A percentile compares a stretch with the other conserved stretches of the same genome.
These are phyloP conservation scores for Candida stauntonica DNA, from an alignment of 805 yeast species.

Conservation along the genomic window DNA sequence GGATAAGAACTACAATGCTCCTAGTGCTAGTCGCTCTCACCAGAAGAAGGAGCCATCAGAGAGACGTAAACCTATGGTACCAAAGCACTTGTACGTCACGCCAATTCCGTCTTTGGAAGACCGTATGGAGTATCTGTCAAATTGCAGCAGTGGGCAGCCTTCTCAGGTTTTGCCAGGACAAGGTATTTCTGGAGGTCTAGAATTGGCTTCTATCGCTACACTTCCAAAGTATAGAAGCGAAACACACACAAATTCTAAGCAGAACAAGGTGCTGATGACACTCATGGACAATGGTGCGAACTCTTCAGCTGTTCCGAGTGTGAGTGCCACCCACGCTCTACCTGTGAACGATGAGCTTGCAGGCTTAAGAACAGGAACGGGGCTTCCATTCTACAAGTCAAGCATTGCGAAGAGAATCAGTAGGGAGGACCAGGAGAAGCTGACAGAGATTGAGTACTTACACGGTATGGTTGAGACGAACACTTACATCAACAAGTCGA, in stretches of 20 bases:
- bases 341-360: conserved; percentile 17
- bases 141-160: conserved; percentile 18
- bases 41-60: conserved; percentile 4
- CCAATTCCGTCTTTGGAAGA: conserved; percentile 26
- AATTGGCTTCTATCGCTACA: conserved; percentile 21
- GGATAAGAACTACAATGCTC: conserved; percentile 13
- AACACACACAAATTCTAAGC: conserved; percentile 1
- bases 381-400: conserved; percentile 39
- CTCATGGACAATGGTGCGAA: conserved; percentile 8
- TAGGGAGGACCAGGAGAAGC: conserved; percentile 31
- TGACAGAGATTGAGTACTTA: conserved; percentile 43
- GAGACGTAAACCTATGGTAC: background rate
- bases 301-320: conserved; percentile 4
- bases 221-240: conserved; percentile 25
- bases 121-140: conserved; percentile 21
- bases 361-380: conserved; percentile 31
- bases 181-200: conserved; percentile 28
- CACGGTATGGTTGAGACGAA: conserved; percentile 47
- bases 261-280: conserved; percentile 15
- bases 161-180: conserved; percentile 28
- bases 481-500: conserved; percentile 38
- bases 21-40: conserved; percentile 8
- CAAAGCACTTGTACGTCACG: conserved; percentile 5
- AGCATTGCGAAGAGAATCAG: conserved; percentile 27
- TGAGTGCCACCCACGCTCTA: conserved; percentile 10